These are phyloP conservation scores for Apiospora kogelbergensis DNA, from an alignment of 2,329 filamentous ascomycete genomes.

Conservation along the genomic window DNA sequence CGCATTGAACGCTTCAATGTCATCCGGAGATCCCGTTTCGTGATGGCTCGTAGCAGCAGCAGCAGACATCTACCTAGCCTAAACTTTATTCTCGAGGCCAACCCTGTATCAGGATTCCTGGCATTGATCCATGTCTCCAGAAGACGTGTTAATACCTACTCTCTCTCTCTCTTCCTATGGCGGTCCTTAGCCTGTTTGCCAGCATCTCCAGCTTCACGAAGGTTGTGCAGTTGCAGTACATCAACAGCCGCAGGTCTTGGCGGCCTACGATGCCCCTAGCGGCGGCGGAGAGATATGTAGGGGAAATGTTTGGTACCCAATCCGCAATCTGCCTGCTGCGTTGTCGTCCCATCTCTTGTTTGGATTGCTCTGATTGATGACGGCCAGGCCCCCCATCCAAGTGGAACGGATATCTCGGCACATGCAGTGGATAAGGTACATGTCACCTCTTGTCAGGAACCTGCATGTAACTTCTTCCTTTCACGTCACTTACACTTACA, in stretches of 20 bases:
- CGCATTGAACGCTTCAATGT: not conserved
- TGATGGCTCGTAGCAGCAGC: not conserved
- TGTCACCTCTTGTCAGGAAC: conserved; percentile 1
- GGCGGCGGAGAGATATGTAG: not conserved
- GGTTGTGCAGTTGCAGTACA: not conserved
- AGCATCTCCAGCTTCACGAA: no score
- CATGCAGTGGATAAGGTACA: conserved; percentile 5
- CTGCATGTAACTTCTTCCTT: not conserved
- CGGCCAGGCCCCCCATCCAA: not conserved
- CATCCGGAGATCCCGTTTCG: not conserved
- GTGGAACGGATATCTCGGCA: conserved; percentile 7
- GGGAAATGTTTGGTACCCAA: not conserved
- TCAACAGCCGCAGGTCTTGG: not conserved
- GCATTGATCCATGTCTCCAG: not conserved
- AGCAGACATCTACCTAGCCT: not conserved
- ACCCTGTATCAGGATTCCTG: not conserved
- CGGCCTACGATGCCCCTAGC: not conserved
- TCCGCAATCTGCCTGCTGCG: not conserved
- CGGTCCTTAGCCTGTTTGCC: no score
- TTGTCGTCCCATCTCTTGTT: not conserved
- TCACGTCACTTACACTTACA: not conserved
- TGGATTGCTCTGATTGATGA: not conserved
- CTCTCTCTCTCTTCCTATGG: no score
- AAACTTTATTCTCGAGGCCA: not conserved
- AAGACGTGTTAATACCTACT: no score